These are phyloP conservation scores for Lomentospora prolificans DNA, from an alignment of 2,329 filamentous ascomycete species.

Conservation along the genomic window DNA sequence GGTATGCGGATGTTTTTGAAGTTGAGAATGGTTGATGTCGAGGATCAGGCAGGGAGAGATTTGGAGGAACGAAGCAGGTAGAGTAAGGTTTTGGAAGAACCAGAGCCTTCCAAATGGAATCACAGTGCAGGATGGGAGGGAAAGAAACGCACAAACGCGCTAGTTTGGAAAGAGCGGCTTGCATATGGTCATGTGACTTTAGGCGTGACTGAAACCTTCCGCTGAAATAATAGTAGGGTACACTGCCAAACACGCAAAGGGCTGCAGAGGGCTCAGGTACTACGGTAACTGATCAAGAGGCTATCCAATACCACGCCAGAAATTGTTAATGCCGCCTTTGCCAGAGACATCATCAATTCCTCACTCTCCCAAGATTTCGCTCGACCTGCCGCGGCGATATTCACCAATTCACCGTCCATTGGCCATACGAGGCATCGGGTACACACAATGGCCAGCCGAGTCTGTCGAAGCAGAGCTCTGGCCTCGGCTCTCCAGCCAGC, in stretches of 20 bases:
- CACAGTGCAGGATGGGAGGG: slow-evolving; percentile 1
- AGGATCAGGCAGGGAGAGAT: slow-evolving; percentile 6
- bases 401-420: slow-evolving; percentile 26
- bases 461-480: slow-evolving; percentile 46
- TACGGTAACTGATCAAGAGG: background rate
- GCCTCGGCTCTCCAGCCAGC: slow-evolving; percentile 46
- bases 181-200: background rate
- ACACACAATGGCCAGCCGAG: slow-evolving; percentile 14
- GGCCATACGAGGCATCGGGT: slow-evolving; percentile 22
- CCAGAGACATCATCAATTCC: slow-evolving; percentile 8
- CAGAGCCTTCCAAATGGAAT: slow-evolving; percentile 4
- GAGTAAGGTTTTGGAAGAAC: slow-evolving; percentile 4
- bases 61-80: background rate
- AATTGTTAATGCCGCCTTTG: slow-evolving; percentile 7
- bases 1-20: background rate
- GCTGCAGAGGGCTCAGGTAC: too few species aligned
- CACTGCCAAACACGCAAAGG: too few species aligned
- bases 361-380: slow-evolving; percentile 2
- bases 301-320: slow-evolving; percentile 5
- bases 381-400: background rate
- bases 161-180: background rate
- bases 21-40: background rate
- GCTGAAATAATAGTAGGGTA: background rate
- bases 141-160: background rate
- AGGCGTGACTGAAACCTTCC: background rate